Evolutionary conservation across 441 rosid species (phyloP), one percentile per base, ranked within the genome.

Genomic region (Mallotus japonicus): DNA sequence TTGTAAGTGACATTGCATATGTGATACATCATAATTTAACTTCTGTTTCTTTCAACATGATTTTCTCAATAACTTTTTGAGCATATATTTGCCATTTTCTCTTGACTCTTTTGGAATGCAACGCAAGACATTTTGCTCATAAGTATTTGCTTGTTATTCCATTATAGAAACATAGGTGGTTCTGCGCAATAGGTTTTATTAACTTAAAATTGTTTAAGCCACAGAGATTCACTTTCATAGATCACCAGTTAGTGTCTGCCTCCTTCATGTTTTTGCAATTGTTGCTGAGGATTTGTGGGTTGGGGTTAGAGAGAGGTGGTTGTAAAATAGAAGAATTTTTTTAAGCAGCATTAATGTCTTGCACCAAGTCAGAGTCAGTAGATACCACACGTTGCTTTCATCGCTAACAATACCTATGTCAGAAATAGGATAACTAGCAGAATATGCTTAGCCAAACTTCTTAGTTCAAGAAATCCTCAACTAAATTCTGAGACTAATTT

Each of bases 1-100:
- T 92, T 73, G 94, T 91, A 84, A 82, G 92, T 58, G 46, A 80
- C 32, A 8, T n/a, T 40, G 28, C 16, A 72, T 70, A 10, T 67
- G 0, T 20, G 12, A 22, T 34, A 28, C 42, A 37, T 49, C 57
- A 11, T 50, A 73, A 10, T 57, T 15, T 22, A 10, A 64, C 50
- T 8, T 71, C 57, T 54, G 37, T 20, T 34, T 32, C 34, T 62
- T 22, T 40, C 57, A 42, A n/a, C 42, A 67, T 66, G 58, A 37
- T 50, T 32, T 50, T 22, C 46, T 46, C 49, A 61, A 63, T 69
- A 20, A 60, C 8, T 60, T 4, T 22, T 65, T 54, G 49, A 28
- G 47, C 54, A 42, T 58, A 5, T 8, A 0, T 17, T 17, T 8
- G 57, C 54, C 14, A 8, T 44, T 62, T n/a, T 37, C 22, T 70